Percentiles rank a stretch among this genome's conserved stretches.
Evolutionary conservation across 169 alveolate genomes (phyloP).

Genomic region (Theileria annulata): DNA sequence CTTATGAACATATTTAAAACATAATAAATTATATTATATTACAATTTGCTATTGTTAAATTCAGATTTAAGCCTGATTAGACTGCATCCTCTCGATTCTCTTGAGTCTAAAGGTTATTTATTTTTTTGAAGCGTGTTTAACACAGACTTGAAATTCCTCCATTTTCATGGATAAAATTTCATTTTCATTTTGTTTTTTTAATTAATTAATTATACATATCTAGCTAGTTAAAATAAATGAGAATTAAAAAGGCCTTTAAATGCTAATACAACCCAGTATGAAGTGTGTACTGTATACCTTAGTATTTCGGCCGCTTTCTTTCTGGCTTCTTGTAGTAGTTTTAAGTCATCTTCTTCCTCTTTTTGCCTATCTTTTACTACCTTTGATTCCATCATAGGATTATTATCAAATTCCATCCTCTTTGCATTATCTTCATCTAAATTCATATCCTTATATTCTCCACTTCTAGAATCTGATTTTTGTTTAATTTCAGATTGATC

Average conservation of each 20-base stretch:
- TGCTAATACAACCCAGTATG: constrained; percentile 17
- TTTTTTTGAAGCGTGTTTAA: background rate
- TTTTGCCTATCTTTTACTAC: background rate
- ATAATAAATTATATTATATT: no score
- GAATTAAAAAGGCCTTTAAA: background rate
- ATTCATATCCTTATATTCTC: constrained; percentile 14
- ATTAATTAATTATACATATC: background rate
- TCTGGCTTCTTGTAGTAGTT: constrained; percentile 60
- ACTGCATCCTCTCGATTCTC: constrained; percentile 17
- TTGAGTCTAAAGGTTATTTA: constrained; percentile 1
- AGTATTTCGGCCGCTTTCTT: constrained; percentile 62
- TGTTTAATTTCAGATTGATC: background rate
- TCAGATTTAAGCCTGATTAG: background rate
- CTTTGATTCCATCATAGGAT: background rate
- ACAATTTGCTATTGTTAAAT: background rate
- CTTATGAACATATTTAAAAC: background rate
- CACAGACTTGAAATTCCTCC: background rate
- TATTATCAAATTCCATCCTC: background rate
- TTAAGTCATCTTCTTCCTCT: constrained; percentile 27
- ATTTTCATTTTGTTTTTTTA: background rate
- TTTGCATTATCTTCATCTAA: background rate
- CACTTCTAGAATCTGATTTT: background rate
- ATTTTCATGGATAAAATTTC: background rate
- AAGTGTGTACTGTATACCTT: constrained; percentile 29
- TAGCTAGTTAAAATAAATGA: background rate